Conservation (phyloP, 2,329 filamentous ascomycete genomes). For the Alternaria triticina region DNA sequence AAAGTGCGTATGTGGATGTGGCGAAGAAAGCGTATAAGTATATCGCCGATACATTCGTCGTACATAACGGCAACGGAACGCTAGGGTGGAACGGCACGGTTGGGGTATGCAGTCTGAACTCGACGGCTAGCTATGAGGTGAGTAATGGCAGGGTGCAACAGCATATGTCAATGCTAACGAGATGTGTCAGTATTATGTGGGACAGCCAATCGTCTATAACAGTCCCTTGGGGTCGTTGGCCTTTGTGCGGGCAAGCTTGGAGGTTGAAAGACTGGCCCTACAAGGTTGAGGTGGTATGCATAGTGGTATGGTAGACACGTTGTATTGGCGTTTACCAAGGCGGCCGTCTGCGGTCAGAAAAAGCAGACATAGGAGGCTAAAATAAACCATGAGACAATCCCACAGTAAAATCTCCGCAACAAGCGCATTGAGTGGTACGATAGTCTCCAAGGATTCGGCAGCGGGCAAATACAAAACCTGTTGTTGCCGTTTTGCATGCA, state of each 20-base stretch:
- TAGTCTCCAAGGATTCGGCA: neutral
- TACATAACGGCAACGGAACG: constrained; percentile 24
- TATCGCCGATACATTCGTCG: constrained; percentile 26
- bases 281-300: neutral
- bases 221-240: constrained; percentile 26
- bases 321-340: neutral
- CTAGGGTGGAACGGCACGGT: constrained; percentile 44
- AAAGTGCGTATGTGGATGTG: neutral
- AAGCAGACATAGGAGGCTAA: neutral
- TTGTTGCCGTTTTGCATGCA: neutral
- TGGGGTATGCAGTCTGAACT: constrained; percentile 33
- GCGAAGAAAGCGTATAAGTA: constrained; percentile 42
- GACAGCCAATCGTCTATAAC: constrained; percentile 42
- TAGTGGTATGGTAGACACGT: neutral
- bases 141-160: neutral
- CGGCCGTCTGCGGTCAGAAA: neutral
- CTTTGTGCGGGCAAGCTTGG: constrained; percentile 34
- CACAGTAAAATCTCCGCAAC: neutral
- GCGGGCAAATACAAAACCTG: neutral
- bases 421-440: neutral
- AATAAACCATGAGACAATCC: neutral
- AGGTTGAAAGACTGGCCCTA: constrained; percentile 19
- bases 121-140: constrained; percentile 32
- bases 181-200: constrained; percentile 50
- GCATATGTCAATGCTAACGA: neutral